phyloP scores from a whole-genome alignment of 345 rosid species.

The Populus simonii region DNA sequence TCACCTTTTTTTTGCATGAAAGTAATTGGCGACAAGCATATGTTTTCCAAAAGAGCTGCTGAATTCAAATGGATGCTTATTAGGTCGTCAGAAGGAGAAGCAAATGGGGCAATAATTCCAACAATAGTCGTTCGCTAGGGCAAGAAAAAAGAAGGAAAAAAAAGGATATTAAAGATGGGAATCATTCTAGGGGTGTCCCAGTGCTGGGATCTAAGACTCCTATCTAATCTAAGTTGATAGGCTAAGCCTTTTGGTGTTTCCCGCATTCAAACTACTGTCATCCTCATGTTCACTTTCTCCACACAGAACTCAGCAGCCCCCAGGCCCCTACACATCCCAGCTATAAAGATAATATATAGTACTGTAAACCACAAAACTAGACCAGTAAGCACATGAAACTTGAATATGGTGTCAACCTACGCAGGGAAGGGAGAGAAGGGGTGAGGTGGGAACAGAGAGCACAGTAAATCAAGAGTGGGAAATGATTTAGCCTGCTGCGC shows the following conservation, averaged over 20 bases:
- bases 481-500: no score
- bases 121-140: conserved; percentile 25
- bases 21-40: conserved; percentile 3
- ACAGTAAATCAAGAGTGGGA: not conserved
- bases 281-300: conserved; percentile 25
- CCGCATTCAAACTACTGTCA: conserved; percentile 37
- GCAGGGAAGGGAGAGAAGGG: not conserved
- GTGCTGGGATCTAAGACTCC: conserved; percentile 30
- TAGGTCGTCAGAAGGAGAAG: conserved; percentile 10
- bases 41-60: conserved; percentile 18
- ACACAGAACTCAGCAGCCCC: not conserved
- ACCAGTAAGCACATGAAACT: not conserved
- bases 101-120: conserved; percentile 36
- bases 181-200: conserved; percentile 25
- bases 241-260: conserved; percentile 35
- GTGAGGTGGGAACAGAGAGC: not conserved
- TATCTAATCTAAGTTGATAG: conserved; percentile 14
- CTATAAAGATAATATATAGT: conserved; percentile 10
- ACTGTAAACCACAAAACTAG: not conserved
- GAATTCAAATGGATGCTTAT: conserved; percentile 18
- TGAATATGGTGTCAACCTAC: not conserved
- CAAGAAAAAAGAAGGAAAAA: conserved; percentile 18
- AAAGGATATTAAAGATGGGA: conserved; percentile 22
- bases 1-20: not conserved
- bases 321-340: conserved; percentile 42